A percentile compares a stretch with the other conserved stretches of the same genome.
These are phyloP conservation scores for Trichoderma sp. DNA, from an alignment of 2,329 filamentous ascomycete genomes.

Conservation along the genomic window DNA sequence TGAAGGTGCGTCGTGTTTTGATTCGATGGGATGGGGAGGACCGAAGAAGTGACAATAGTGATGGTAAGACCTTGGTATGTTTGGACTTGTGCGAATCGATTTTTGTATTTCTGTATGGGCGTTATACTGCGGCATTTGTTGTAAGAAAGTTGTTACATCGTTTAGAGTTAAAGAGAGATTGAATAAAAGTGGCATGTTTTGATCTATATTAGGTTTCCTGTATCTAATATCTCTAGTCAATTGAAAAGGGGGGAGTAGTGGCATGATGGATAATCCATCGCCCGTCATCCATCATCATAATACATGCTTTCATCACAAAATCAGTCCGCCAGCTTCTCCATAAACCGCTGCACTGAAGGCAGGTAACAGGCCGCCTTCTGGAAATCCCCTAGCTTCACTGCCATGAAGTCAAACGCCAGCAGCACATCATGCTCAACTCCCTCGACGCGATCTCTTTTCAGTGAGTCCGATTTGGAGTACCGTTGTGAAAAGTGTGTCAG, in stretches of 20 bases:
- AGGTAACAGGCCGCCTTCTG: slow-evolving; percentile 66
- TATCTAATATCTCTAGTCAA: neutral
- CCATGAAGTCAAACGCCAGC: slow-evolving; percentile 80
- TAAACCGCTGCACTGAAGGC: slow-evolving; percentile 57
- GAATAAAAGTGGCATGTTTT: neutral
- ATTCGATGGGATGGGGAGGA: slow-evolving; percentile 24
- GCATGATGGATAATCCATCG: neutral
- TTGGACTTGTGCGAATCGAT: neutral
- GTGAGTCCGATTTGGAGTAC: slow-evolving; percentile 69
- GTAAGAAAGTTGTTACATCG: neutral
- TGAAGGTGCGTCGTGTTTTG: slow-evolving; percentile 21
- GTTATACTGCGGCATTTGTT: neutral
- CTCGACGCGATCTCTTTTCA: slow-evolving; percentile 42
- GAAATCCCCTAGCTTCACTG: slow-evolving; percentile 71
- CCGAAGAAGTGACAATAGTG: neutral
- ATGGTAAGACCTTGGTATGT: neutral
- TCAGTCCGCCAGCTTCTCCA: slow-evolving; percentile 47
- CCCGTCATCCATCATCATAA: neutral
- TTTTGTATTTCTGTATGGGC: neutral
- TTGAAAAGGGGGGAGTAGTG: neutral
- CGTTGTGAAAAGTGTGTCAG: slow-evolving; percentile 95
- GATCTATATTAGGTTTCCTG: neutral
- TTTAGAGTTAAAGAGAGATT: neutral
- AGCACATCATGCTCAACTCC: slow-evolving; percentile 53
- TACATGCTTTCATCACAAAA: neutral